These are phyloP conservation scores for Phialophora verrucosa DNA, from an alignment of 2,329 filamentous ascomycete species.

Conservation along the genomic window DNA sequence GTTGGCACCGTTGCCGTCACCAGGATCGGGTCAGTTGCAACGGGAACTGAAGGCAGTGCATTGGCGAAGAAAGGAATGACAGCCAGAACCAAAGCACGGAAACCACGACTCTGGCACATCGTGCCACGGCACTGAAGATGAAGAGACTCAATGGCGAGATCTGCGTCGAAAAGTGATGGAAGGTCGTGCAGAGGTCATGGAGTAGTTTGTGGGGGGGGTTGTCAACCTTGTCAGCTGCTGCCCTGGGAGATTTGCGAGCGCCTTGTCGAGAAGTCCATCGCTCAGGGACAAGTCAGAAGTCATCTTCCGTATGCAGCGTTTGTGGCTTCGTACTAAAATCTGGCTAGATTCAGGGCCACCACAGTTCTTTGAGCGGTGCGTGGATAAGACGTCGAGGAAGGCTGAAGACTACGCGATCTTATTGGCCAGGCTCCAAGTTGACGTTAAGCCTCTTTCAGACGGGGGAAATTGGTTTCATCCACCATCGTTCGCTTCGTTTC, in stretches of 20 bases:
- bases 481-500: conserved; percentile 10
- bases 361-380: conserved; percentile 1
- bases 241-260: conserved; percentile 7
- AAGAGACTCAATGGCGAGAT: neutral
- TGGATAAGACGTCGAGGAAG: conserved; percentile 2
- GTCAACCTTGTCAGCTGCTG: neutral
- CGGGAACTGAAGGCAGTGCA: conserved; percentile 28
- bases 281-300: conserved; percentile 4
- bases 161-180: neutral
- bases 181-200: neutral
- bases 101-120: conserved; percentile 16
- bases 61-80: conserved; percentile 19
- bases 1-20: conserved; percentile 27
- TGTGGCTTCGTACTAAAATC: conserved; percentile 15
- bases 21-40: conserved; percentile 34
- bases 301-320: conserved; percentile 1
- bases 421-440: conserved; percentile 16
- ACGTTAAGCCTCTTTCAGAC: conserved; percentile 12
- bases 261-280: neutral
- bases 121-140: conserved; percentile 26
- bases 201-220: neutral
- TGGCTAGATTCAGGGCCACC: conserved; percentile 3
- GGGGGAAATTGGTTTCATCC: conserved; percentile 22
- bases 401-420: conserved; percentile 4
- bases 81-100: conserved; percentile 20